Conservation (phyloP, 1,284 basidiomycete genomes). For the Trametes polyzona region DNA sequence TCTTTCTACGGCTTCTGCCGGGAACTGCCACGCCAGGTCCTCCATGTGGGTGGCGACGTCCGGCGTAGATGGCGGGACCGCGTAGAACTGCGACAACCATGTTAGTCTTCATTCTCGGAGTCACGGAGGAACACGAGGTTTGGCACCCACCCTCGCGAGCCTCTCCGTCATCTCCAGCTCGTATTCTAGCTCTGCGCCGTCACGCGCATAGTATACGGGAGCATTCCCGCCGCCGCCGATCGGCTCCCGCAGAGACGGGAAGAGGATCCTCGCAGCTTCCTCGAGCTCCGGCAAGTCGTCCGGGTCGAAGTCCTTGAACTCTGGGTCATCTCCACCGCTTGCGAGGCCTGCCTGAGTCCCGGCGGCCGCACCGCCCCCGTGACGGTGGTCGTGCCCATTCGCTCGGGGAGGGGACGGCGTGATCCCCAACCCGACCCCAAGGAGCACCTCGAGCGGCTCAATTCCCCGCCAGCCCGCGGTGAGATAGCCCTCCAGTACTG, state of each 20-base stretch:
- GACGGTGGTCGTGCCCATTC: not conserved
- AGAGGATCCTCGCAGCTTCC: conserved; percentile 70
- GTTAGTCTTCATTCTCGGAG: not conserved
- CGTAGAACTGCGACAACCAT: conserved; percentile 60
- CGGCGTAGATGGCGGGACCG: conserved; percentile 67
- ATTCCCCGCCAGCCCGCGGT: conserved; percentile 77
- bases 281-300: conserved; percentile 72
- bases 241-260: conserved; percentile 56
- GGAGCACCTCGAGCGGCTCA: conserved; percentile 69
- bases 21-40: conserved; percentile 76
- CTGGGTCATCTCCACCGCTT: conserved; percentile 38
- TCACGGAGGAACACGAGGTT: not conserved
- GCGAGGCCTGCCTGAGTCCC: conserved; percentile 16
- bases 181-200: conserved; percentile 65
- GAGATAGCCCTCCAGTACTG: conserved; percentile 81
- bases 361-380: conserved; percentile 3
- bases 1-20: conserved; percentile 79
- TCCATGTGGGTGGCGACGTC: conserved; percentile 81
- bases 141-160: conserved; percentile 59
- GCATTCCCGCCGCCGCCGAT: conserved; percentile 32
- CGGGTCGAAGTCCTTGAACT: conserved; percentile 68
- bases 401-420: conserved; percentile 1
- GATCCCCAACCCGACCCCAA: conserved; percentile 72
- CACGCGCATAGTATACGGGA: conserved; percentile 32
- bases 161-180: conserved; percentile 69